Conservation (phyloP, 371 early-diverging fungal species). For the Entomophthora muscae region DNA sequence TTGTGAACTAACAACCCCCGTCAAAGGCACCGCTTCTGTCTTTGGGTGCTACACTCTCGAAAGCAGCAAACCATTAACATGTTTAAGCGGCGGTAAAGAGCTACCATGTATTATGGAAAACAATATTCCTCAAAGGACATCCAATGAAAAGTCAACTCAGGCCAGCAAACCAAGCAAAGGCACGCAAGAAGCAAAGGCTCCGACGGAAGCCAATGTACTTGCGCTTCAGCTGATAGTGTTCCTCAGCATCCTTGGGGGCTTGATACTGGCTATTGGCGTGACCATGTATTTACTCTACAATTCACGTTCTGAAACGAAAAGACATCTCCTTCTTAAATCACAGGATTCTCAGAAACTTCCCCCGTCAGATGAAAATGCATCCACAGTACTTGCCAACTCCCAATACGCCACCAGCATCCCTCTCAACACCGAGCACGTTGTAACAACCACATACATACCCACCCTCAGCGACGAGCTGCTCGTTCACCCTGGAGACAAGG, state of each 20-base stretch:
- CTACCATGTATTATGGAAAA: not conserved
- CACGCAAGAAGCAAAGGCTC: not conserved
- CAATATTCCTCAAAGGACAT: not conserved
- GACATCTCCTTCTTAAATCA: not conserved
- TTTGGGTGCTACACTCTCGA: not conserved
- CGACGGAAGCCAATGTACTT: not conserved
- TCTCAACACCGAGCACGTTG: constrained; percentile 12
- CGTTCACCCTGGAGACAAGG: constrained; percentile 36
- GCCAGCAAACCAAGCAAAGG: not conserved
- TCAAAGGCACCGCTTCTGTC: not conserved
- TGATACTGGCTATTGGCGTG: not conserved
- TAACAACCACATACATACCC: constrained; percentile 34
- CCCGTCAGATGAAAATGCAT: not conserved
- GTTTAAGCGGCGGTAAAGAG: not conserved
- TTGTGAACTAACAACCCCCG: not conserved
- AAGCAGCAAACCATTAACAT: not conserved
- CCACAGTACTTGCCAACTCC: not conserved
- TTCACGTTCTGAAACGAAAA: not conserved
- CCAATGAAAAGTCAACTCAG: not conserved
- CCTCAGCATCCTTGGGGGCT: not conserved
- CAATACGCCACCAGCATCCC: not conserved
- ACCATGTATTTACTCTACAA: not conserved
- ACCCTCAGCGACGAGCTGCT: constrained; percentile 45
- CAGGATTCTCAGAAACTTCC: not conserved
- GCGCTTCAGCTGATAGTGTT: not conserved